Percentiles rank a stretch among this genome's conserved stretches.
These are phyloP conservation scores for Lasiodiplodia citricola DNA, from an alignment of 2,329 filamentous ascomycete genomes.

Conservation along the genomic window DNA sequence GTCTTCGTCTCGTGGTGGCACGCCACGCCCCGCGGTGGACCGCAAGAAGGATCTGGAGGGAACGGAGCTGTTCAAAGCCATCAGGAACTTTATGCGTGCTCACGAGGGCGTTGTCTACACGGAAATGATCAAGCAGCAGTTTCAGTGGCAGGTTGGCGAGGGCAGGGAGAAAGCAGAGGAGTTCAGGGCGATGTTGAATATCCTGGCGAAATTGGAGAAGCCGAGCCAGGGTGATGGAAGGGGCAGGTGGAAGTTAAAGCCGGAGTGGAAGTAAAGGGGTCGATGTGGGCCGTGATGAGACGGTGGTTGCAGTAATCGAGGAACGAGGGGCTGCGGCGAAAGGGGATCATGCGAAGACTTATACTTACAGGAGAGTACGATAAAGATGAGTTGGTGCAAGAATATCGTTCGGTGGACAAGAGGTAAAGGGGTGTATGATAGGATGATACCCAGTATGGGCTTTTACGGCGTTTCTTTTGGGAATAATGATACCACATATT, in stretches of 20 bases:
- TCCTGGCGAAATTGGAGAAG: constrained; percentile 75
- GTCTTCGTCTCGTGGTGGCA: constrained; percentile 37
- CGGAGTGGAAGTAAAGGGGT: constrained; percentile 53
- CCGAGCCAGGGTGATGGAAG: constrained; percentile 75
- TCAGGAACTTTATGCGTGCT: constrained; percentile 76
- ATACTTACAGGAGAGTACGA: background rate
- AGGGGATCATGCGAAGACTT: background rate
- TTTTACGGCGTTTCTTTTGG: background rate
- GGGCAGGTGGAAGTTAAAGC: constrained; percentile 64
- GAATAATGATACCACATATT: background rate
- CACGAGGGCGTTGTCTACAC: constrained; percentile 81
- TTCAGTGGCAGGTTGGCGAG: constrained; percentile 44
- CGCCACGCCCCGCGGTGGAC: constrained; percentile 32
- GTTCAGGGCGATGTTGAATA: constrained; percentile 64
- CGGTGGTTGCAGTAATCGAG: background rate
- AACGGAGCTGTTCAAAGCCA: constrained; percentile 57
- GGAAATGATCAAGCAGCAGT: constrained; percentile 88
- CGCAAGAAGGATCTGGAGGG: constrained; percentile 40
- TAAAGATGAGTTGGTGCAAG: background rate
- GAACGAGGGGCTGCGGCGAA: background rate
- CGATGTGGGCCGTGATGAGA: background rate
- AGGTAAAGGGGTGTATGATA: background rate
- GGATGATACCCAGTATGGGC: background rate
- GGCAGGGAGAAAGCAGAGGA: constrained; percentile 2
- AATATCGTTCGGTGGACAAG: background rate